Conservation (phyloP, 1,139 yeast genomes). For the Sugiyamaella xylanicola region DNA sequence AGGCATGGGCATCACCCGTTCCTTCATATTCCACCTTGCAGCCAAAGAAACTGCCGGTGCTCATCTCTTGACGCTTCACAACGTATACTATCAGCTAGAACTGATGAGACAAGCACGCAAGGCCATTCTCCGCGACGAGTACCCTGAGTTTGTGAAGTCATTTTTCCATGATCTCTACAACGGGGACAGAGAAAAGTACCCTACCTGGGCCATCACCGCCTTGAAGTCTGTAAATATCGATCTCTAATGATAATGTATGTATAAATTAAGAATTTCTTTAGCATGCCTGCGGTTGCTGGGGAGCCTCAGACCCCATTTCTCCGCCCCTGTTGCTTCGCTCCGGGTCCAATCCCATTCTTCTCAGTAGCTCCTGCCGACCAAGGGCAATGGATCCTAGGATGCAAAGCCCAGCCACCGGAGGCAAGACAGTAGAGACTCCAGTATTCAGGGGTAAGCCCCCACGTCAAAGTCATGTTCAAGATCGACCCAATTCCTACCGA, state of each 20-base stretch:
- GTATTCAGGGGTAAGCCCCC: no score
- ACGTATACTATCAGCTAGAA: slow-evolving; percentile 48
- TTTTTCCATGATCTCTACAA: slow-evolving; percentile 43
- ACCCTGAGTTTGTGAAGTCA: slow-evolving; percentile 43
- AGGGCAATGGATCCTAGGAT: not conserved
- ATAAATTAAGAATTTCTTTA: not conserved
- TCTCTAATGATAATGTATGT: slow-evolving; percentile 25
- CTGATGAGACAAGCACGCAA: slow-evolving; percentile 46
- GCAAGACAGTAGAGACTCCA: no score
- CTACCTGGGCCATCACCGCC: slow-evolving; percentile 49
- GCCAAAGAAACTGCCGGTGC: slow-evolving; percentile 50
- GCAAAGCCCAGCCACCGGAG: not conserved
- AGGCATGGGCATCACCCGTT: slow-evolving; percentile 45
- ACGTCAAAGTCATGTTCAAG: no score
- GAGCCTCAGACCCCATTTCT: not conserved
- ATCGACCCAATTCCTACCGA: no score
- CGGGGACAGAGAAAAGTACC: slow-evolving; percentile 42
- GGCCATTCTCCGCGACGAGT: slow-evolving; percentile 46
- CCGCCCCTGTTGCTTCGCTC: not conserved
- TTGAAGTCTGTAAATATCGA: slow-evolving; percentile 42
- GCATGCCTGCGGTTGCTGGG: not conserved
- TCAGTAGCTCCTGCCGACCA: not conserved
- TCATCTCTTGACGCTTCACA: slow-evolving; percentile 48
- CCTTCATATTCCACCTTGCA: slow-evolving; percentile 44
- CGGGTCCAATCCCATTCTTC: no score